phyloP scores from a whole-genome alignment of 192 early-diverging fungal genomes.

The Coemansia sp. region DNA sequence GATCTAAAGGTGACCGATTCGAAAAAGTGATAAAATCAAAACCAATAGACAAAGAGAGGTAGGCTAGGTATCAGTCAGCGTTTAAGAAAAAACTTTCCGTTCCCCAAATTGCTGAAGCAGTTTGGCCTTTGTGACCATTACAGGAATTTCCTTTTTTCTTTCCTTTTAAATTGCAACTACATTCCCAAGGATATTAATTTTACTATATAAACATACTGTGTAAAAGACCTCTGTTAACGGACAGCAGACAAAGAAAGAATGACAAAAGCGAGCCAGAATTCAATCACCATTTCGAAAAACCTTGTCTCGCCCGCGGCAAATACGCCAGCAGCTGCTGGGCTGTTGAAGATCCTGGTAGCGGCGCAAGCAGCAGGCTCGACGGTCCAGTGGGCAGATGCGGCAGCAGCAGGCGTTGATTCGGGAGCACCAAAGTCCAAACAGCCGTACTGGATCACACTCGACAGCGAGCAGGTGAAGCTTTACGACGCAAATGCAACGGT shows the following conservation, averaged over 20 bases:
- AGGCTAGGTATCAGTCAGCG: not conserved
- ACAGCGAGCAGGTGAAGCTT: constrained; percentile 24
- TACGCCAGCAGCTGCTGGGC: constrained; percentile 45
- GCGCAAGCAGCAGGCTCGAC: constrained; percentile 30
- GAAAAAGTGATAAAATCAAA: not conserved
- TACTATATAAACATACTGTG: not conserved
- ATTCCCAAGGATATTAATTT: not conserved
- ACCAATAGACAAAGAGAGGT: too few species aligned
- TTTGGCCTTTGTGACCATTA: not conserved
- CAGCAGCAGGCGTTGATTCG: not conserved
- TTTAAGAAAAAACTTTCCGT: not conserved
- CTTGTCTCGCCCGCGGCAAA: constrained; percentile 38
- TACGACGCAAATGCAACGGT: constrained; percentile 55
- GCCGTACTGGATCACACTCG: constrained; percentile 28
- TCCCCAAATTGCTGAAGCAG: too few species aligned
- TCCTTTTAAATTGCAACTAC: not conserved
- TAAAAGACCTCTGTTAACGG: constrained; percentile 3
- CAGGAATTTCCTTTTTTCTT: not conserved
- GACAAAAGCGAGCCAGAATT: constrained; percentile 4
- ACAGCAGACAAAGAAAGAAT: not conserved
- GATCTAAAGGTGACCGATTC: not conserved
- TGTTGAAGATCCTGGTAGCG: constrained; percentile 51
- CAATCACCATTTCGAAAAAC: constrained; percentile 35
- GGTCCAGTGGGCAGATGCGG: constrained; percentile 19
- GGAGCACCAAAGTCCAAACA: constrained; percentile 38